Evolutionary conservation across 768 basidiomycete genomes (phyloP).

Genomic region (Kondoa subrosea): DNA sequence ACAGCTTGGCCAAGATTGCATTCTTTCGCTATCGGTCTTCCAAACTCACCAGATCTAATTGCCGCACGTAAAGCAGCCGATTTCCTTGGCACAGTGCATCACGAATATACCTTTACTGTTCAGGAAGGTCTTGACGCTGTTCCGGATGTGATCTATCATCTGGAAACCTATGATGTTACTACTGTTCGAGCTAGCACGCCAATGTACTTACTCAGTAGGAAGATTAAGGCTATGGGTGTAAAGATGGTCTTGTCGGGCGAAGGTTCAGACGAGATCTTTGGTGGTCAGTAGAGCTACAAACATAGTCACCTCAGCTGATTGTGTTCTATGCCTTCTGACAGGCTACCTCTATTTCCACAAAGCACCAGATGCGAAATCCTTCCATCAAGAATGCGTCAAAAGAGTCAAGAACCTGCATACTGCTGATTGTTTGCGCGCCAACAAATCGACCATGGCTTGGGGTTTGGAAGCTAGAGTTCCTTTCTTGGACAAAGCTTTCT

Average conservation of each 20-base stretch:
- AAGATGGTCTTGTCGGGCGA: constrained; percentile 99
- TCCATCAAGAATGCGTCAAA: constrained; percentile 87
- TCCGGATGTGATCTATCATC: constrained; percentile 90
- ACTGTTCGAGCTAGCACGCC: constrained; percentile 94
- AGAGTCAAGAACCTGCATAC: constrained; percentile 97
- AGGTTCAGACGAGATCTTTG: constrained; percentile 92
- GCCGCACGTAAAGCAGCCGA: constrained; percentile 86
- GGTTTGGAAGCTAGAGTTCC: constrained; percentile 96
- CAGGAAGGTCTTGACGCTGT: constrained; percentile 95
- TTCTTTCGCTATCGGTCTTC: constrained; percentile 91
- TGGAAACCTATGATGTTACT: constrained; percentile 97
- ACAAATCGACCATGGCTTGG: constrained; percentile 99
- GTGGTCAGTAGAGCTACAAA: constrained; percentile 42
- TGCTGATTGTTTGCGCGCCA: constrained; percentile 88
- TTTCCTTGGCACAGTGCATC: constrained; percentile 84
- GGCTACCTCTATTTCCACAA: constrained; percentile 99
- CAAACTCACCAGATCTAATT: constrained; percentile 82
- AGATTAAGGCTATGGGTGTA: constrained; percentile 99
- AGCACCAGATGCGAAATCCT: constrained; percentile 67
- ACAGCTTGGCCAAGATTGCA: constrained; percentile 89
- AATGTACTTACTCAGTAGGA: constrained; percentile 93
- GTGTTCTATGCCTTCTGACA: constrained; percentile 28
- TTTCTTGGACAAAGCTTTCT: constrained; percentile 91
- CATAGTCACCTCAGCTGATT: neutral
- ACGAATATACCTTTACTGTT: constrained; percentile 94